Base-by-base conservation (phyloP, 768 basidiomycete genomes). In the Amanita exitialis region DNA sequence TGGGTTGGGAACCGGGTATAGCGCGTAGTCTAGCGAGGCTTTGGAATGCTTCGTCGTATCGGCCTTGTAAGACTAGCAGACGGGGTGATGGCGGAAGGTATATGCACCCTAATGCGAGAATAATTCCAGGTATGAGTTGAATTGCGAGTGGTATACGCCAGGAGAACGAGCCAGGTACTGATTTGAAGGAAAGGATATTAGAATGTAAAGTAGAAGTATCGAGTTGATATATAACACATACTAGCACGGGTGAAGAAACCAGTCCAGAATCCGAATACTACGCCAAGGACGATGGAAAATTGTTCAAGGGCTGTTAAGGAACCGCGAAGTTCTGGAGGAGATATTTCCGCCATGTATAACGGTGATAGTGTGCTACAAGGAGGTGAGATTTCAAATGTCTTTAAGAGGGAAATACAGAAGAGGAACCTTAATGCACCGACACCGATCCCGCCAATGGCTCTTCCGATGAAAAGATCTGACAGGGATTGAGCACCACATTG, bases 261-360 rank as follows among this genome's bases (percentile, higher is more conserved):
- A 3, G 78, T 75, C 88, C 89, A 90, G 58, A 90, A 91, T 2
- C 88, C 88, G 12, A 86, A 66, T 0, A 91, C 86, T 4, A 89
- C 87, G 2, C 88, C 89, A 0, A 84, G 66, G 12, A 90, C 87
- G 45, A 91, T 91, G 16, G 83, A 78, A 38, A 89, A 74, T 53
- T 90, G 88, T 58, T 91, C 88, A 2, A 91, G 69, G 1, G 86
- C 81, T 66, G 90, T 73, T 16, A 91, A 73, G 0, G 87, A 86
- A 8, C 88, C 88, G 13, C 89, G 76, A 0, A 84, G 72, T 63
- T 89, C 86, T 0, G 88, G 87, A 8, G 87, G 78, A 54, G 83
- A 83, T 47, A 91, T 91, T 66, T 91, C 88, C 1, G 87, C 80
- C 74, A 90, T 88, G 64, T 90, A 90, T 20, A 90, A 67, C 0